Evolutionary conservation across 768 basidiomycete species (phyloP).

Genomic region (Mycena filopes): DNA sequence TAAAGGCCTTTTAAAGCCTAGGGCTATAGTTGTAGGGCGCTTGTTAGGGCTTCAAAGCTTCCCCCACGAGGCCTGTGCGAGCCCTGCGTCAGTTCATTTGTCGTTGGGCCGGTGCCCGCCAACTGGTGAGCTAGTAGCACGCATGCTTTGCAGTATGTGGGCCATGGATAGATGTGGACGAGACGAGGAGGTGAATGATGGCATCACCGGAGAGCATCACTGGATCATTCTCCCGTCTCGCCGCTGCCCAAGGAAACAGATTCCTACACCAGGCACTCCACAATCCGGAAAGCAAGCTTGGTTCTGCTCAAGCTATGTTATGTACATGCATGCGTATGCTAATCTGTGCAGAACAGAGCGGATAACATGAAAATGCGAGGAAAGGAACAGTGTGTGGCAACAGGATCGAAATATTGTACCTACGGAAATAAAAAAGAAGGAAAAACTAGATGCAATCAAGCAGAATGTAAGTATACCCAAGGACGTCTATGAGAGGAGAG

Average conservation of each 20-base stretch:
- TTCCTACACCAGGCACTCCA: slow-evolving; percentile 51
- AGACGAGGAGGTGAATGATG: too few species aligned
- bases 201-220: too few species aligned
- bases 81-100: too few species aligned
- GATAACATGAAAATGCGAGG: slow-evolving; percentile 18
- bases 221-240: too few species aligned
- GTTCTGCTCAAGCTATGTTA: slow-evolving; percentile 33
- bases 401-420: slow-evolving; percentile 24
- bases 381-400: slow-evolving; percentile 32
- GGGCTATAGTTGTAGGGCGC: too few species aligned
- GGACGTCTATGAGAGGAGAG: slow-evolving; percentile 63
- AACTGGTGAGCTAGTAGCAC: too few species aligned
- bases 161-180: too few species aligned
- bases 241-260: slow-evolving; percentile 3
- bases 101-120: too few species aligned
- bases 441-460: slow-evolving; percentile 33
- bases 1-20: too few species aligned
- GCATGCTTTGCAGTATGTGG: too few species aligned
- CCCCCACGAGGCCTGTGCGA: too few species aligned
- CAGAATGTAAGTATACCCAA: slow-evolving; percentile 37
- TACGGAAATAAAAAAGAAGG: slow-evolving; percentile 21
- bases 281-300: slow-evolving; percentile 27
- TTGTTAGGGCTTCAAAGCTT: too few species aligned
- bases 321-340: slow-evolving; percentile 28
- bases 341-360: slow-evolving; percentile 32